Evolutionary conservation across 192 early-diverging fungal genomes (phyloP), one percentile per base, ranked within the genome.

Genomic region (Linnemannia exigua): DNA sequence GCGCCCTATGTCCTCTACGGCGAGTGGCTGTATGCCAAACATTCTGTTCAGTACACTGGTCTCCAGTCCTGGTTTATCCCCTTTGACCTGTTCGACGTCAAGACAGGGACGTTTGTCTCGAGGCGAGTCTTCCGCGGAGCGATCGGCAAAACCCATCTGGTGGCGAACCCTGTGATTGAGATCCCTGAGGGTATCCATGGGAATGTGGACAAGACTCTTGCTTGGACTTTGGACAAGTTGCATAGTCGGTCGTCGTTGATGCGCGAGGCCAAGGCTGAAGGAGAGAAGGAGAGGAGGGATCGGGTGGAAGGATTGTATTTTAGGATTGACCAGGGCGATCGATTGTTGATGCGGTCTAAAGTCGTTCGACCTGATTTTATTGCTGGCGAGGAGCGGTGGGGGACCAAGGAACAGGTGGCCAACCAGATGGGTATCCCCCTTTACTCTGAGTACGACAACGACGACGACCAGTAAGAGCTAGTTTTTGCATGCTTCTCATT

Each of bases 1-100:
- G 84, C 84, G 1, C 84, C 84, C 41, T 86, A 86, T 77, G 84
- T 86, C 20, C 78, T 86, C 33, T 86, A 86, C 68, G 84, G 84
- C n/a, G 84, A 86, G 35, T 86, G 84, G 84, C 36, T 86, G 28
- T 86, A 80, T 67, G 84, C 84, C 5, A 86, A 86, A 36, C 84
- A 86, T 25, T 86, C 84, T 25, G 84, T 86, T 41, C 69, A 86
- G 46, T 86, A 86, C 41, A 86, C 84, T 1, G 84, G 78, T 11
- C 84, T 86, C 5, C 37, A 61, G 17, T 86, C 84, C 0, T 86
- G 84, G 84, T 86, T 86, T 47, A 46, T 86, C 16, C 84, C 84
- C 25, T 86, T 86, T 67, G 84, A 86, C 44, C 79, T 86, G 19
- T 80, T 67, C 50, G 84, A 86, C 51, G 67, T 86, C 74, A 86